Conservation (phyloP, 768 basidiomycete species). For the Panellus pusillus region DNA sequence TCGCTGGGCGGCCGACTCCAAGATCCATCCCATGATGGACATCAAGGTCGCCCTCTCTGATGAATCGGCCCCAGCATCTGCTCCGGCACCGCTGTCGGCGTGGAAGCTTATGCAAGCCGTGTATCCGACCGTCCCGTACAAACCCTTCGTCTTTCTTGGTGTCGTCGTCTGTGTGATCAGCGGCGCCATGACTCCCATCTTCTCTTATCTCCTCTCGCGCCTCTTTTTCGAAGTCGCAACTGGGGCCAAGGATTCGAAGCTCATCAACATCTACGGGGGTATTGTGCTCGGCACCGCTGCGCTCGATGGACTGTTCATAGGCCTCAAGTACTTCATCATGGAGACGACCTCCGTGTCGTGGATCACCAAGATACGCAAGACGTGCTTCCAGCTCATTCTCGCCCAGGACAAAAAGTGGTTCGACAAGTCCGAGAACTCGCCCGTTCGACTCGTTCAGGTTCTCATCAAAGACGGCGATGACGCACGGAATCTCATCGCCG, state of each 20-base stretch:
- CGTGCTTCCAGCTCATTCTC: constrained; percentile 60
- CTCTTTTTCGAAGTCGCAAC: constrained; percentile 76
- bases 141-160: constrained; percentile 68
- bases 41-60: constrained; percentile 28
- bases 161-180: constrained; percentile 65
- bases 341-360: constrained; percentile 74
- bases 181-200: constrained; percentile 88
- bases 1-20: constrained; percentile 28
- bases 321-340: constrained; percentile 79
- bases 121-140: constrained; percentile 75
- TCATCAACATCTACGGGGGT: constrained; percentile 72
- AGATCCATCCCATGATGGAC: constrained; percentile 26
- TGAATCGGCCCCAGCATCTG: constrained; percentile 13
- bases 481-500: constrained; percentile 53
- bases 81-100: constrained; percentile 34
- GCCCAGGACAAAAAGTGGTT: constrained; percentile 88
- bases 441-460: constrained; percentile 56
- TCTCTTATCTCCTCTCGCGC: constrained; percentile 84
- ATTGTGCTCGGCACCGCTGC: constrained; percentile 76
- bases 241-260: constrained; percentile 59
- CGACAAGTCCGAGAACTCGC: constrained; percentile 62
- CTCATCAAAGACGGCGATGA: constrained; percentile 77
- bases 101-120: constrained; percentile 51
- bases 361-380: constrained; percentile 65
- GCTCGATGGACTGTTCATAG: constrained; percentile 72